phyloP scores from a whole-genome alignment of 2,329 filamentous ascomycete species.

The Aspergillus arachidicola region DNA sequence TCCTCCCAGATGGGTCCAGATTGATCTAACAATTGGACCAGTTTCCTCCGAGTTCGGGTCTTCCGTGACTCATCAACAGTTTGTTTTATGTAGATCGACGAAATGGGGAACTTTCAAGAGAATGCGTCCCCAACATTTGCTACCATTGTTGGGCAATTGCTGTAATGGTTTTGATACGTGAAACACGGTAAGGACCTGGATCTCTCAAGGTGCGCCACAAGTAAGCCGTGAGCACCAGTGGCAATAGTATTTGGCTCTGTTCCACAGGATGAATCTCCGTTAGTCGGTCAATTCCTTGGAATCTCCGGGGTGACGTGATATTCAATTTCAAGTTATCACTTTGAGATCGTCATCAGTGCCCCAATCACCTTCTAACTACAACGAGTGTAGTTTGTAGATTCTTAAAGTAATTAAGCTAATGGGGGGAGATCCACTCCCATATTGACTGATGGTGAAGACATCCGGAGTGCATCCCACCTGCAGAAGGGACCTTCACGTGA shows the following conservation, averaged over 20 bases:
- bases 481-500: background rate
- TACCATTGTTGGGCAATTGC: background rate
- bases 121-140: background rate
- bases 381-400: conserved; percentile 4
- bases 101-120: background rate
- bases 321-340: background rate
- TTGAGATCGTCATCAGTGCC: background rate
- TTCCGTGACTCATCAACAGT: background rate
- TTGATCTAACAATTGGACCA: background rate
- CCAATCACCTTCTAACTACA: background rate
- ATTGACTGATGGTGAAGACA: background rate
- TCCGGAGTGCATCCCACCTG: background rate
- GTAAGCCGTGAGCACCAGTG: background rate
- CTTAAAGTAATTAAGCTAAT: conserved; percentile 2
- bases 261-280: background rate
- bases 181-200: background rate
- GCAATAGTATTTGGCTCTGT: background rate
- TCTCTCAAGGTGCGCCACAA: background rate
- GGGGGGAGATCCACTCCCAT: conserved; percentile 2
- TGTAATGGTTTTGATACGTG: background rate
- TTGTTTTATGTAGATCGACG: background rate
- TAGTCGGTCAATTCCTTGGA: background rate
- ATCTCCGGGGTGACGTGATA: background rate
- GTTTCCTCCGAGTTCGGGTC: background rate
- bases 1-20: background rate